Evolutionary conservation across 768 basidiomycete genomes (phyloP).

Genomic region (Tricholoma hemisulphureum): DNA sequence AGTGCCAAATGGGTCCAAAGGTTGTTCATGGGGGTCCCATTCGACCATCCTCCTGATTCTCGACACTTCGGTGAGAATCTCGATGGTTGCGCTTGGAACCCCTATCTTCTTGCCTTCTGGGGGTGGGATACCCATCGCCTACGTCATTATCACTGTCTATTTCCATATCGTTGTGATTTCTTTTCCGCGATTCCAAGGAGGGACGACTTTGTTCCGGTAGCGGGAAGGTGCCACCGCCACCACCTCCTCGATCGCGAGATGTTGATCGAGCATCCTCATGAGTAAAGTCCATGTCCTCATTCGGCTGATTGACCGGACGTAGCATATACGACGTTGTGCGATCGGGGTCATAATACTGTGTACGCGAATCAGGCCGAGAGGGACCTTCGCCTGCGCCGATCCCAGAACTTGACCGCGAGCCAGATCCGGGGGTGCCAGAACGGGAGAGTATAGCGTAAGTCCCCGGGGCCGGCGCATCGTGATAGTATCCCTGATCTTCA

Average conservation of each 20-base stretch:
- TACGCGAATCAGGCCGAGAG: constrained; percentile 52
- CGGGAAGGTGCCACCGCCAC: constrained; percentile 32
- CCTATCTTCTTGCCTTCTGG: constrained; percentile 47
- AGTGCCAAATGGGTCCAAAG: constrained; percentile 16
- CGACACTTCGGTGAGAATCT: constrained; percentile 40
- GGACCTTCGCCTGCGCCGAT: constrained; percentile 40
- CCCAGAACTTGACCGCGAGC: constrained; percentile 47
- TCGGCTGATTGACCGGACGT: constrained; percentile 46
- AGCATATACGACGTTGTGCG: constrained; percentile 49
- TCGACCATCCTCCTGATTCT: constrained; percentile 39
- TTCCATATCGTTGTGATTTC: constrained; percentile 64
- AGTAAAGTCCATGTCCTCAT: constrained; percentile 51
- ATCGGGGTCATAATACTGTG: constrained; percentile 51
- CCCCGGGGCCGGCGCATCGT: constrained; percentile 28
- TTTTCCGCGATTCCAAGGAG: constrained; percentile 51
- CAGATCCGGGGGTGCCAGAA: constrained; percentile 59
- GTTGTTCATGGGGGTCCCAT: constrained; percentile 28
- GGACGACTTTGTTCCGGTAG: constrained; percentile 41
- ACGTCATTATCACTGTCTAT: constrained; percentile 54
- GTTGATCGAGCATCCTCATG: constrained; percentile 53
- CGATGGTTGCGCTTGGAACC: constrained; percentile 60
- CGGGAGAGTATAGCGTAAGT: constrained; percentile 45
- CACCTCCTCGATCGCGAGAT: constrained; percentile 38
- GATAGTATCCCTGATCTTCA: constrained; percentile 40
- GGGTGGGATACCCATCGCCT: constrained; percentile 35